Evolutionary conservation across 2,329 filamentous ascomycete genomes (phyloP), one percentile per base, ranked within the genome.

Genomic region (Ceratocystis diversiconidia): DNA sequence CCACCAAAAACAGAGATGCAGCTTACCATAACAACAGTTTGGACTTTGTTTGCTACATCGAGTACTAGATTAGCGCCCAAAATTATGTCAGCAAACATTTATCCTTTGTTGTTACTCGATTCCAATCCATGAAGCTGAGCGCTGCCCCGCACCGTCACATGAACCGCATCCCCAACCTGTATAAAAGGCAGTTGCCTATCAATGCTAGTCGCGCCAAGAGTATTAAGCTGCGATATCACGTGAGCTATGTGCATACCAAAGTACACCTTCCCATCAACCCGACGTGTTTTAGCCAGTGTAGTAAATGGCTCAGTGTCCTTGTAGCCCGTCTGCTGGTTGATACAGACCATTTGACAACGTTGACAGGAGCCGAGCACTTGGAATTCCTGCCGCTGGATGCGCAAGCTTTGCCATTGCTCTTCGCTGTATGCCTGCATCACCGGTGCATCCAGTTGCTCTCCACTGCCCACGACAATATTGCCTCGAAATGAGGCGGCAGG

Each of bases 321-420:
- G 69, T 85, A 80, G 0, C 85, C 91, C 12, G 87, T 96, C 60
- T 85, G 79, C 73, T 96, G 94, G 72, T 99, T 86, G 59, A 97
- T 84, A 73, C 92, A 96, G 8, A 99, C 87, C 92, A 99, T 97
- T 73, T 96, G 91, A 71, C 94, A 99, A 67, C 94, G 80, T 68
- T 90, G 83, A 72, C 94, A 99, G 2, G 88, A 83, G 0, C 92
- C 92, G 3, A 97, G 76, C 71, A 95, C 83, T 68, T 87, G 79
- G 70, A 90, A 88, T 8, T 76, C 74, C 67, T 86, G 80, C 1
- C 74, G 70, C 1, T 87, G 88, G 66, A 96, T 87, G 7, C 76
- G 79, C 50, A 96, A 71, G 17, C 75, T 79, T 12, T 77, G 78
- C 92, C 92, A 97, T 5, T 77, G 74, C 70, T 97, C 94, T 75